These are phyloP conservation scores for Geotrichum aggregatum DNA, from an alignment of 1,139 yeast genomes.

Conservation along the genomic window DNA sequence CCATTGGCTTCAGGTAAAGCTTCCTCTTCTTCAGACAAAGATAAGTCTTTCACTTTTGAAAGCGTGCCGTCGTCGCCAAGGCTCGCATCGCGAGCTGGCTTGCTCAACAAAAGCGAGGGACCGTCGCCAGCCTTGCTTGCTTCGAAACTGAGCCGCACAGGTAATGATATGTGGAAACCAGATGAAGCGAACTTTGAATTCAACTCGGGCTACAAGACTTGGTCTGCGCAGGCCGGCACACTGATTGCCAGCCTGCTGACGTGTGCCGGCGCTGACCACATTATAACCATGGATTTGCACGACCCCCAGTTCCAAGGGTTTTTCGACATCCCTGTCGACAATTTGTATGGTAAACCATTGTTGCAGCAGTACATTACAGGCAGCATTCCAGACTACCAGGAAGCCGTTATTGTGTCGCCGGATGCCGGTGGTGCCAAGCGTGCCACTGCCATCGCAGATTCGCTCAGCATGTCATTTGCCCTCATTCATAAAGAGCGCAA, in stretches of 20 bases:
- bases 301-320: conserved; percentile 95
- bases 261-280: conserved; percentile 94
- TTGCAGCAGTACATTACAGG: conserved; percentile 75
- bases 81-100: conserved; percentile 28
- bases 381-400: conserved; percentile 65
- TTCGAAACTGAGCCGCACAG: conserved; percentile 4
- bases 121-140: conserved; percentile 12
- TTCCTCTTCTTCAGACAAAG: conserved; percentile 8
- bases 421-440: conserved; percentile 98
- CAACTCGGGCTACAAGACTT: conserved; percentile 75
- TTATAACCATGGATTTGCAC: conserved; percentile 95
- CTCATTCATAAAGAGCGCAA: conserved; percentile 92
- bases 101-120: not conserved
- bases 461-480: conserved; percentile 84
- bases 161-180: conserved; percentile 9
- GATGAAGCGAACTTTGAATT: conserved; percentile 27
- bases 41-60: conserved; percentile 48
- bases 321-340: conserved; percentile 89
- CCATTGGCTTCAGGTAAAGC: conserved; percentile 38
- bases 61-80: conserved; percentile 63
- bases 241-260: conserved; percentile 82
- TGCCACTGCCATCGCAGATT: conserved; percentile 91
- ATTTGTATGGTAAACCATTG: conserved; percentile 78
- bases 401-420: conserved; percentile 86
- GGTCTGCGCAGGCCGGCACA: conserved; percentile 96